These are phyloP conservation scores for Pichiaceae sp. DNA, from an alignment of 1,139 yeast species.

Conservation along the genomic window DNA sequence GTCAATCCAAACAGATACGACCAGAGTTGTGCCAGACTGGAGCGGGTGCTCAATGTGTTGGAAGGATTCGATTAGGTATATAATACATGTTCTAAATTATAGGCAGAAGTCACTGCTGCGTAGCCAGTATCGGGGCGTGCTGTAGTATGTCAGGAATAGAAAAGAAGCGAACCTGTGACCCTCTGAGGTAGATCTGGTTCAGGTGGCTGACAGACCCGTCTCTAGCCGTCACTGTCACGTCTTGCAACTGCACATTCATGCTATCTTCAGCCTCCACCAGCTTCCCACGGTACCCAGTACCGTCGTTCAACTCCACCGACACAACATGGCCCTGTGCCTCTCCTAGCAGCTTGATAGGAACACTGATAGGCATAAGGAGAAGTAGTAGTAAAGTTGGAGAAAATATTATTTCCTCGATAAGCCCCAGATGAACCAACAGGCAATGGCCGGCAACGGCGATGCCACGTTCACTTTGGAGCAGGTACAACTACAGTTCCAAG, in stretches of 20 bases:
- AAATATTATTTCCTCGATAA: not conserved
- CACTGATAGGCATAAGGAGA: slow-evolving; percentile 42
- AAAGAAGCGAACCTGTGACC: slow-evolving; percentile 80
- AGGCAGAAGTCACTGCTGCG: not conserved
- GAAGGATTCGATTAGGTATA: slow-evolving; percentile 53
- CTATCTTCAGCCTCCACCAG: slow-evolving; percentile 65
- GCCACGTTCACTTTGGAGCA: slow-evolving; percentile 28
- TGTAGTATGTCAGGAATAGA: slow-evolving; percentile 82
- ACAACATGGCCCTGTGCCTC: slow-evolving; percentile 89
- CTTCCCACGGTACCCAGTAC: slow-evolving; percentile 83
- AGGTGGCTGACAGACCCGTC: slow-evolving; percentile 72
- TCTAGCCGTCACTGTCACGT: slow-evolving; percentile 70
- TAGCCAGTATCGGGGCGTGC: slow-evolving; percentile 79
- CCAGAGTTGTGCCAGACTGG: slow-evolving; percentile 72
- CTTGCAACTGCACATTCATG: slow-evolving; percentile 84
- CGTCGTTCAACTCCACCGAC: slow-evolving; percentile 75
- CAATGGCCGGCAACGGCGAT: not conserved
- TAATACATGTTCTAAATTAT: not conserved
- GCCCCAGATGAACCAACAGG: not conserved
- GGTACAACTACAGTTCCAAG: slow-evolving; percentile 47
- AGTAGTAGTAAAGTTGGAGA: no score
- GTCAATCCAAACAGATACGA: slow-evolving; percentile 71
- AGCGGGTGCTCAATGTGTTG: slow-evolving; percentile 71
- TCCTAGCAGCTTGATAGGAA: slow-evolving; percentile 77
- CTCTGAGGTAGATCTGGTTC: slow-evolving; percentile 85